Base-by-base conservation (phyloP, 495 filamentous ascomycete species). In the Talaromyces wortmannii region DNA sequence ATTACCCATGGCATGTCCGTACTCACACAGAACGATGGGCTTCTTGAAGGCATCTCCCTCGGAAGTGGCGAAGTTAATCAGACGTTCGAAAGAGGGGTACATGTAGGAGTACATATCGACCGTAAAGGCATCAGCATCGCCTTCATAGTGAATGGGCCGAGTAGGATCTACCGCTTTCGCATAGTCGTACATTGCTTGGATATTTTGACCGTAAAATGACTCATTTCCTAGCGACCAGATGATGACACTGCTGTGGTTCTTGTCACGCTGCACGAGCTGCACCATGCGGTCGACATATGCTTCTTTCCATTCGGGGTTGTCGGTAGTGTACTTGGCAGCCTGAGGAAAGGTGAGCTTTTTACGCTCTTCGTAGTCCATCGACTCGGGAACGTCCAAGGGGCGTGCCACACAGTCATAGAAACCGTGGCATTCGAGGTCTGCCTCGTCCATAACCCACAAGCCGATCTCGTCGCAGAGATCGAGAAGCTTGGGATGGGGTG, bases 161-260 rank as follows among this genome's bases (percentile, higher is more conserved):
- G 73, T 78, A 4, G 77, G 68, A 59, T 90, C 86, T 30, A 68
- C 67, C 0, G 61, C 48, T 51, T 83, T 84, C 11, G 78, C 75
- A 61, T 76, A 86, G 4, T 81, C 67, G 57, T 83, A 81, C 85
- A 89, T 89, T 8, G 79, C 77, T 36, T 64, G 65, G 54, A 83
- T 78, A 59, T 88, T 88, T 36, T 68, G 69, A 1, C 86, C 86
- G 57, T 83, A 88, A 62, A 83, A 87, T 0, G 84, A 78, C 58
- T 88, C 85, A 53, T 88, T 88, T 0, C 86, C 86, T 3, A 90
- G 67, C 31, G 78, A 82, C 86, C 86, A 90, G 58, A 88, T 83
- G 42, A 89, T 80, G 7, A 90, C 71, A 15, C 74, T 82, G 13
- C 86, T 58, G 54, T 88, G 80, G 56, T 86, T 82, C 59, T 85